Conservation (phyloP, 108 stramenopile genomes). For the Conticribra guillardii region DNA sequence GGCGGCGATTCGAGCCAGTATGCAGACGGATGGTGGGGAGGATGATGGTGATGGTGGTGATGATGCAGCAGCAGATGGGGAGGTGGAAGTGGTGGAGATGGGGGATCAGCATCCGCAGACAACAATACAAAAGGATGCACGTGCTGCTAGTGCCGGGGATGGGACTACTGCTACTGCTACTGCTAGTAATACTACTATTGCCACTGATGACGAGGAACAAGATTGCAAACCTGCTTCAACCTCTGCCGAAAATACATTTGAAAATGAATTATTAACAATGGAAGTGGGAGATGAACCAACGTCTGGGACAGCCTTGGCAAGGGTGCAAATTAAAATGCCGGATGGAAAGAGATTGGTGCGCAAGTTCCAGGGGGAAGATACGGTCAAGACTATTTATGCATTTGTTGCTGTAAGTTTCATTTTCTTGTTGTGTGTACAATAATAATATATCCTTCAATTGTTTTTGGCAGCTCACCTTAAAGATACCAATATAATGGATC, state of each 20-base stretch:
- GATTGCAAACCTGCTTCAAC: no score
- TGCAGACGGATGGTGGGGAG: constrained; percentile 36
- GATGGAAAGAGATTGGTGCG: constrained; percentile 80
- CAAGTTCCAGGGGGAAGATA: constrained; percentile 58
- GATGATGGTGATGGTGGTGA: constrained; percentile 35
- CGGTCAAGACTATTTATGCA: constrained; percentile 73
- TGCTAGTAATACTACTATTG: no score
- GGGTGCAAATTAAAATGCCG: constrained; percentile 87
- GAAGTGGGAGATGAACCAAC: constrained; percentile 66
- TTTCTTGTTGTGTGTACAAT: constrained; percentile 9
- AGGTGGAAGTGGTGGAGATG: no score
- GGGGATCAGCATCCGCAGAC: no score
- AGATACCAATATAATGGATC: no score
- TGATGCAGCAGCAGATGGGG: constrained; percentile 25
- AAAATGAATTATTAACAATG: constrained; percentile 56
- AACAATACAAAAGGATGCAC: no score
- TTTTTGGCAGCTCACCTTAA: no score
- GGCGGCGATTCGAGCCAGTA: constrained; percentile 86
- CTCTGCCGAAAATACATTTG: constrained; percentile 44
- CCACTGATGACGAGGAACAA: no score
- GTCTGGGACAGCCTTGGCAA: constrained; percentile 43
- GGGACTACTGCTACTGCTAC: no score
- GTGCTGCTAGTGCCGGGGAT: no score
- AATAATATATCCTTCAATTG: no score
- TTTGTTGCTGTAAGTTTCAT: constrained; percentile 68